A percentile compares a stretch with the other conserved stretches of the same genome.
phyloP scores from a whole-genome alignment of 2,329 filamentous ascomycete species.

The Camptophora hylomeconis region DNA sequence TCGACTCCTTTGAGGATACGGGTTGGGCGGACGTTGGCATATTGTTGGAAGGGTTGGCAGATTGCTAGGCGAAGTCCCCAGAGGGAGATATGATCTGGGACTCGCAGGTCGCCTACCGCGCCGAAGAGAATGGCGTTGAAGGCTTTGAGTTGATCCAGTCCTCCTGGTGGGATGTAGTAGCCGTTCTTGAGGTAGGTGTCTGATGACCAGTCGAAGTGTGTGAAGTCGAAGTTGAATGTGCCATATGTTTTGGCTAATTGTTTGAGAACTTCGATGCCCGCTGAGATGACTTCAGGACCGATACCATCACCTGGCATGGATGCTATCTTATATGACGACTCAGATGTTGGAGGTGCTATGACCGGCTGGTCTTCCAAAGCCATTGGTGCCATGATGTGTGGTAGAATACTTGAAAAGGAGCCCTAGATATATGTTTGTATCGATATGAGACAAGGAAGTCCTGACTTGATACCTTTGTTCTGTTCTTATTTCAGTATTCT shows the following conservation, averaged over 20 bases:
- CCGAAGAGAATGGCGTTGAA: conserved; percentile 58
- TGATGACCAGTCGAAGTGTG: conserved; percentile 54
- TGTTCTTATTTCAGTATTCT: too few relatives aligned
- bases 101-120: conserved; percentile 52
- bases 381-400: too few relatives aligned
- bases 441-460: too few relatives aligned
- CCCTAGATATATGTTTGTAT: too few relatives aligned
- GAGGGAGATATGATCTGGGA: conserved; percentile 54
- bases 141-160: conserved; percentile 41
- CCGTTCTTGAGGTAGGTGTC: conserved; percentile 53
- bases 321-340: conserved; percentile 33
- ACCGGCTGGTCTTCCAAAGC: too few relatives aligned
- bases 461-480: too few relatives aligned
- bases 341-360: conserved; percentile 1
- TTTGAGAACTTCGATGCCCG: conserved; percentile 49
- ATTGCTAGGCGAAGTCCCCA: conserved; percentile 57
- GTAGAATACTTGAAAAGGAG: too few relatives aligned
- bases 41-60: conserved; percentile 54
- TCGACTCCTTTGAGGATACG: conserved; percentile 47
- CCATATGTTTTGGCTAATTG: conserved; percentile 32
- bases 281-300: conserved; percentile 53
- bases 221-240: conserved; percentile 48
- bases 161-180: conserved; percentile 50
- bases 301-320: conserved; percentile 58
- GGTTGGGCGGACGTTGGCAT: conserved; percentile 54